These are phyloP conservation scores for Saccharomycopsis synnaedendra DNA, from an alignment of 805 yeast species.

Conservation along the genomic window DNA sequence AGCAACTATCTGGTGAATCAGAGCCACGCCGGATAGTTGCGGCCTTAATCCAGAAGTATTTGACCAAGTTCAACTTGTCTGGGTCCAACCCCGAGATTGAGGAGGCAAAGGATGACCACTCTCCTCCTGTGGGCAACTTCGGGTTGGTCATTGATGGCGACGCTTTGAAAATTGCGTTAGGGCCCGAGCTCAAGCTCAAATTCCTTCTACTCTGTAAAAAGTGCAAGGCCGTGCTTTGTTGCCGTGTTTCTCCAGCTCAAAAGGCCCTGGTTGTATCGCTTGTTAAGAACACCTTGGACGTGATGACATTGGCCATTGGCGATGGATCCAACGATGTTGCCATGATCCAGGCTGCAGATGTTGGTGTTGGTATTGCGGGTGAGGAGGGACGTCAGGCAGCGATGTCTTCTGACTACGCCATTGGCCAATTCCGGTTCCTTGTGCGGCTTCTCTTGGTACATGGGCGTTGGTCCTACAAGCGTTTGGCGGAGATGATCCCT, in stretches of 20 bases:
- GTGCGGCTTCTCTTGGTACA: slow-evolving; percentile 60
- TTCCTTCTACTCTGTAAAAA: slow-evolving; percentile 66
- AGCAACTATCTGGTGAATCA: slow-evolving; percentile 27
- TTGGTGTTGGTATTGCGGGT: slow-evolving; percentile 86
- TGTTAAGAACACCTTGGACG: slow-evolving; percentile 63
- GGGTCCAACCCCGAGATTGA: slow-evolving; percentile 50
- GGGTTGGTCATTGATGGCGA: slow-evolving; percentile 77
- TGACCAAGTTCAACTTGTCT: slow-evolving; percentile 45
- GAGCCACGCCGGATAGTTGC: slow-evolving; percentile 32
- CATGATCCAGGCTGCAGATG: slow-evolving; percentile 81
- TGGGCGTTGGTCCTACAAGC: slow-evolving; percentile 80
- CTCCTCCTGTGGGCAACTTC: slow-evolving; percentile 53
- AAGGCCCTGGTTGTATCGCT: slow-evolving; percentile 74
- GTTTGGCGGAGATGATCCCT: slow-evolving; percentile 78
- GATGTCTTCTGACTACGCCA: slow-evolving; percentile 79
- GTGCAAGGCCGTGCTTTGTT: slow-evolving; percentile 73
- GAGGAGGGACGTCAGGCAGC: slow-evolving; percentile 87
- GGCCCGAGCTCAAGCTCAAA: slow-evolving; percentile 34
- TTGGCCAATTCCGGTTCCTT: slow-evolving; percentile 71
- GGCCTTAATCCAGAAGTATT: slow-evolving; percentile 38
- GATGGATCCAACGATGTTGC: slow-evolving; percentile 89
- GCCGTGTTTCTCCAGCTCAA: slow-evolving; percentile 83
- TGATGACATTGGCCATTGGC: slow-evolving; percentile 81
- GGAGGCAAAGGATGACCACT: slow-evolving; percentile 43
- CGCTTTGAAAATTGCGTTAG: slow-evolving; percentile 48